phyloP scores from a whole-genome alignment of 2,329 filamentous ascomycete species.

The Aspergillus calidoustus region DNA sequence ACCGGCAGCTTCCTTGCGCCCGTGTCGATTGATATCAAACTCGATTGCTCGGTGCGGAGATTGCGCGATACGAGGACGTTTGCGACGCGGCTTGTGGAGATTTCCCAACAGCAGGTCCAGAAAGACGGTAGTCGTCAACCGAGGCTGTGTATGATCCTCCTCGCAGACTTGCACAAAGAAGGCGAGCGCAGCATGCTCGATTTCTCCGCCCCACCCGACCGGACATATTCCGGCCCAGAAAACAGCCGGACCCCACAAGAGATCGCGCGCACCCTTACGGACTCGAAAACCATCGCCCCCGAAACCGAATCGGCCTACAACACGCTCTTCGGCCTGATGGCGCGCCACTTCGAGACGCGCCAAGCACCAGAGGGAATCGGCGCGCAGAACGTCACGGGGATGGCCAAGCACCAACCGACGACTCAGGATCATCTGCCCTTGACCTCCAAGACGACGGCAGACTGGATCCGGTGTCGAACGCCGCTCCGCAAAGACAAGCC shows the following conservation, averaged over 20 bases:
- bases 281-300: background rate
- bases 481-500: background rate
- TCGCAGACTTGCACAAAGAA: background rate
- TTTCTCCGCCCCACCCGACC: background rate
- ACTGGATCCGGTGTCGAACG: conserved; percentile 11
- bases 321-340: conserved; percentile 5
- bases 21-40: background rate
- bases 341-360: conserved; percentile 9
- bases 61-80: conserved; percentile 14
- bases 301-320: background rate
- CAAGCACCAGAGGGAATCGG: conserved; percentile 6
- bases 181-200: background rate
- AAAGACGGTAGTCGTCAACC: background rate
- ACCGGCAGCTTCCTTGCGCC: conserved; percentile 11
- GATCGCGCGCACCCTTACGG: background rate
- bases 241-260: background rate
- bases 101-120: background rate
- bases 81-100: conserved; percentile 6
- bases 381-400: conserved; percentile 12
- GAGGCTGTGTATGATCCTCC: background rate
- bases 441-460: conserved; percentile 9
- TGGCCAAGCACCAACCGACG: background rate
- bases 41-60: background rate
- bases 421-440: background rate
- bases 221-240: background rate